Conservation (phyloP, 306 rosid genomes). For the Cucurbita argyrosperma region DNA sequence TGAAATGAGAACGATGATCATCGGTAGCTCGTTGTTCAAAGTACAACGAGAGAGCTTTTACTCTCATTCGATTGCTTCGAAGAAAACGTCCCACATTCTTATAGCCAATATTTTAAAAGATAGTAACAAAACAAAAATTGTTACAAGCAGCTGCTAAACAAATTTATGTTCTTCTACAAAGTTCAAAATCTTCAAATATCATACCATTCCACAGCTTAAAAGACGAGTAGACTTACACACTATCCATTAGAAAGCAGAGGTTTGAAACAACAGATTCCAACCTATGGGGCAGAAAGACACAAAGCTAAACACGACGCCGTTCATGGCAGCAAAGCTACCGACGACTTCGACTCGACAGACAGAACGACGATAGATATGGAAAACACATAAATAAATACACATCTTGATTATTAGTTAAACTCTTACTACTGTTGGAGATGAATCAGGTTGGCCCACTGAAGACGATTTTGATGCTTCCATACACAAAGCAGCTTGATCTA, state of each 20-base stretch:
- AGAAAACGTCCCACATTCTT: neutral
- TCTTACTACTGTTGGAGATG: slow-evolving; percentile 58
- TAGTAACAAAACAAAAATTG: no score
- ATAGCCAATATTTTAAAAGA: no score
- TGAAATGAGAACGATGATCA: slow-evolving; percentile 86
- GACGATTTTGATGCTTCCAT: slow-evolving; percentile 80
- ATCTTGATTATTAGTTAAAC: slow-evolving; percentile 15
- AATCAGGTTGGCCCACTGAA: slow-evolving; percentile 82
- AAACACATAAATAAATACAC: slow-evolving; percentile 14
- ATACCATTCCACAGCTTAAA: neutral
- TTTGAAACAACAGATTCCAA: neutral
- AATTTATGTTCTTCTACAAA: neutral
- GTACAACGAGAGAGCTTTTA: slow-evolving; percentile 24
- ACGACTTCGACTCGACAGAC: slow-evolving; percentile 11
- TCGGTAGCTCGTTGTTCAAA: slow-evolving; percentile 79
- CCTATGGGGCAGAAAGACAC: neutral
- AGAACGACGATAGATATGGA: slow-evolving; percentile 3
- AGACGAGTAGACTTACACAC: neutral
- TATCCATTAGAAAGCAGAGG: neutral
- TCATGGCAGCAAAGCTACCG: neutral
- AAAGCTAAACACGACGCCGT: neutral
- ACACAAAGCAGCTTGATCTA: slow-evolving; percentile 58
- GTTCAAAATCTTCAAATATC: neutral
- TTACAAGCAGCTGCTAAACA: neutral
- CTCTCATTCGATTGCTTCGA: neutral